A percentile compares a stretch with the other conserved stretches of the same genome.
phyloP scores from a whole-genome alignment of 768 basidiomycete species.

The Clitopilus passeckerianus region DNA sequence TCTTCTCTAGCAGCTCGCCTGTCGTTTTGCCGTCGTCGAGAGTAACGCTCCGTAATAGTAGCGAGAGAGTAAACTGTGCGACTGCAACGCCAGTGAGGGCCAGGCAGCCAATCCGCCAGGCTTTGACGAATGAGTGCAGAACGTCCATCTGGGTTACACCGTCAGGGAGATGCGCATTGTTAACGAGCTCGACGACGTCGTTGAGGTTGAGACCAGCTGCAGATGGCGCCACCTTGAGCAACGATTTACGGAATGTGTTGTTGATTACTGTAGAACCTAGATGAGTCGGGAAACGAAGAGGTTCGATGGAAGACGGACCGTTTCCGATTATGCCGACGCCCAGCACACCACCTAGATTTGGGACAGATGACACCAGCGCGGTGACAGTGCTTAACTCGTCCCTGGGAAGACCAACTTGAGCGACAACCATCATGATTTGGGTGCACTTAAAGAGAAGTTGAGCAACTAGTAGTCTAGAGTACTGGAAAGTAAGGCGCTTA shows the following conservation, averaged over 20 bases:
- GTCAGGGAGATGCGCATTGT: constrained; percentile 1
- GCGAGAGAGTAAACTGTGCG: constrained; percentile 12
- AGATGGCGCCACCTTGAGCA: constrained; percentile 1
- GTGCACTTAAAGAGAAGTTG: neutral
- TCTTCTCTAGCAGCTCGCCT: neutral
- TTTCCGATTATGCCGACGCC: constrained; percentile 20
- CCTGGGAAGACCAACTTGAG: constrained; percentile 16
- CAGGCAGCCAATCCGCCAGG: constrained; percentile 14
- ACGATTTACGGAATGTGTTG: constrained; percentile 13
- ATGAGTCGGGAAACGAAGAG: neutral
- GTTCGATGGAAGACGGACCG: constrained; percentile 6
- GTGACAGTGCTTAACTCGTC: constrained; percentile 19
- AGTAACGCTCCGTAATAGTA: constrained; percentile 9
- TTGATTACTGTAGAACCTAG: constrained; percentile 14
- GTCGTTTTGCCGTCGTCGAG: neutral
- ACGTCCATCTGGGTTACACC: constrained; percentile 7
- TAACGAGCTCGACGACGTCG: constrained; percentile 12
- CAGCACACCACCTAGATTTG: constrained; percentile 17
- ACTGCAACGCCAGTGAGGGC: constrained; percentile 16
- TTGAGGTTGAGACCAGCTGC: constrained; percentile 13
- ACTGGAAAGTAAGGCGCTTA: constrained; percentile 4
- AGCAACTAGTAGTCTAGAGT: neutral
- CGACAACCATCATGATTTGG: constrained; percentile 10
- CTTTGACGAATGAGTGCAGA: constrained; percentile 13
- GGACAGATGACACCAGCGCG: constrained; percentile 14